Evolutionary conservation across 2,329 filamentous ascomycete genomes (phyloP), one percentile per base, ranked within the genome.

Genomic region (Calonectria fujianensis): DNA sequence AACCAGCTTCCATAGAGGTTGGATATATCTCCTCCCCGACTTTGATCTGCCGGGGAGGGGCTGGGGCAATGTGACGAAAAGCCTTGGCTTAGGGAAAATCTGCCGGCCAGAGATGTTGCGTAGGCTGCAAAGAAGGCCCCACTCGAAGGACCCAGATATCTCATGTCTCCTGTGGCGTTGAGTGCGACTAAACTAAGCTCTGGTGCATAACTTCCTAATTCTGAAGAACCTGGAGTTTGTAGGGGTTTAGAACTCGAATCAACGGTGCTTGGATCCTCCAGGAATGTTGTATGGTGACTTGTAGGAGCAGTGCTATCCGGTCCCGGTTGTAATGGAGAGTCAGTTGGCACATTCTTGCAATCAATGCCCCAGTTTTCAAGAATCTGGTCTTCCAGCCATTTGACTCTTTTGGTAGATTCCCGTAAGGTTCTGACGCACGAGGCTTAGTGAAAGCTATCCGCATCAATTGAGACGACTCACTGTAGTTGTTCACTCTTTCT

Each of bases 101-200:
- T 66, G 5, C 70, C 35, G n/a, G 61, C 66, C 27, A 70, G n/a
- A 20, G 54, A 35, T 27, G 67, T 31, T 5, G 72, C 67, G 20
- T 54, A 59, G 9, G 50, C 32, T 10, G 51, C 57, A 48, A 70
- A 74, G 7, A 70, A 70, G 7, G 67, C 24, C 5, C 72, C 72
- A 11, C 66, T 65, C 1, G 67, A 66, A 6, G 72, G 67, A 27
- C 72, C 67, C 7, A 74, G 59, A 57, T 70, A 70, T 51, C 45
- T 54, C 24, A 65, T 48, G 2, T 74, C 72, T 11, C 72, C 72
- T 6, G 67, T 70, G 10, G 67, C 72, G 41, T 74, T 70, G 29
- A 74, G 63, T n/a, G 70, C 70, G 16, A 72, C 50, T 11, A 72
- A 29, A 27, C 63, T 51, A 16, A 72, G 37, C 27, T 72, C 70